Base-by-base conservation (phyloP, 805 yeast species). In the Kodamaea lidongshanica region DNA sequence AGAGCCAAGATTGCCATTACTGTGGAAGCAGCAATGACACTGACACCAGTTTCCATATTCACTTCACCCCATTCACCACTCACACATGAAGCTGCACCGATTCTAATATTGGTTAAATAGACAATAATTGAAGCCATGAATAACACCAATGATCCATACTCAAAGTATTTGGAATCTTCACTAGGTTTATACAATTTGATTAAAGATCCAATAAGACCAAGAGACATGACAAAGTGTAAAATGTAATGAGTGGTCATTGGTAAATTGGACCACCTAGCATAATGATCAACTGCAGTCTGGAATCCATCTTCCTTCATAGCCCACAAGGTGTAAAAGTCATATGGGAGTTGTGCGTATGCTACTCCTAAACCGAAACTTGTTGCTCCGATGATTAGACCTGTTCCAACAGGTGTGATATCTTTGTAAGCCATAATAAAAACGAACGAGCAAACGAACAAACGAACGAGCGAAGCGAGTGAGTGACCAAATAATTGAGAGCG, bases 51-150 rank as follows among this genome's bases (percentile, higher is more conserved):
- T 38, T 68, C 67, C 52, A 72, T 76, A 47, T 83, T 84, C 29
- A 92, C 95, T 30, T 89, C 97, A 42, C 96, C 97, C 97, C 97
- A 89, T 37, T 75, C 66, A 25, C 87, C 88, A 35, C 70, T 56
- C 16, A 75, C 45, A 32, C 85, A 74, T 34, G 88, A 74, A 43
- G 71, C 70, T 22, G 79, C 65, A 32, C 97, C 97, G 31, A 82
- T 74, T 50, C 85, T 72, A 43, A 89, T 66, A 61, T 92, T 92
- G 39, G 95, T 81, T 47, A 89, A 63, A 57, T 87, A 92, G 45
- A 89, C 72, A 46, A 89, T 76, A 25, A 82, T 59, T 12, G 81
- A 82, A 20, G 78, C 61, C 54, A 87, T 79, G 52, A 72, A 72
- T 35, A 84, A 69, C n/a, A 74, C 76, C 43, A 88, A 64, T 7